Evolutionary conservation across 163 green algal species (phyloP), one percentile per base, ranked within the genome.

Genomic region (Chlamydomonas reinhardtii): DNA sequence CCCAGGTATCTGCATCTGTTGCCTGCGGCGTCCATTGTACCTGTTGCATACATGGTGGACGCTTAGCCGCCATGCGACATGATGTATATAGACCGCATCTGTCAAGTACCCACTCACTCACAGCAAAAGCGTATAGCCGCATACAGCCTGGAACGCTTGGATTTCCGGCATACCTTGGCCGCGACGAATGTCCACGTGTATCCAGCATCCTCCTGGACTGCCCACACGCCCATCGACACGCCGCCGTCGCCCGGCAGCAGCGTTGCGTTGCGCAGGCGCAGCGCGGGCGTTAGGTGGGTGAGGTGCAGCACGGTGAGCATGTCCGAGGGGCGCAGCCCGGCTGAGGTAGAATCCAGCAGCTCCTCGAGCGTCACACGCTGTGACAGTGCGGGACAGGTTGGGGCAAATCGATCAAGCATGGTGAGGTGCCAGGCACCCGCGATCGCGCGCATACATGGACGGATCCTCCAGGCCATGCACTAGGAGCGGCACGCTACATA

Each of bases 301-400:
- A 85, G 52, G 34, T 78, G 32, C 34, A 85, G 48, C 17, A 71
- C 68, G 12, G 68, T n/a, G 34, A 78, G 52, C 24, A 85, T 54
- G 54, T 85, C 79, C 12, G 29, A 25, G 52, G 68, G 54, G 5
- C 79, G 68, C 43, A 85, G 73, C n/a, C 34, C 56, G 14, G 19
- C 16, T 1, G 34, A 56, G 32, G 3, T 4, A 5, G 66, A 29
- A 48, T 69, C 48, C 65, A 76, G 71, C 66, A 31, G 29, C 6
- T 22, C 77, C 35, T 85, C 77, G 4, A 76, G 24, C 15, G 61
- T 4, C n/a, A 76, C 66, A 48, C 66, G 66, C 77, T 85, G 77
- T 19, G 48, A 14, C 48, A 17, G 48, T 14, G 19, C 48, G 48
- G 48, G 1, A 14, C 48, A 56, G 1, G 39, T 48, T 48, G 8